Percentiles rank a stretch among this genome's conserved stretches.
Conservation (phyloP, 2,329 filamentous ascomycete genomes). For the Paecilomyces niveus region DNA sequence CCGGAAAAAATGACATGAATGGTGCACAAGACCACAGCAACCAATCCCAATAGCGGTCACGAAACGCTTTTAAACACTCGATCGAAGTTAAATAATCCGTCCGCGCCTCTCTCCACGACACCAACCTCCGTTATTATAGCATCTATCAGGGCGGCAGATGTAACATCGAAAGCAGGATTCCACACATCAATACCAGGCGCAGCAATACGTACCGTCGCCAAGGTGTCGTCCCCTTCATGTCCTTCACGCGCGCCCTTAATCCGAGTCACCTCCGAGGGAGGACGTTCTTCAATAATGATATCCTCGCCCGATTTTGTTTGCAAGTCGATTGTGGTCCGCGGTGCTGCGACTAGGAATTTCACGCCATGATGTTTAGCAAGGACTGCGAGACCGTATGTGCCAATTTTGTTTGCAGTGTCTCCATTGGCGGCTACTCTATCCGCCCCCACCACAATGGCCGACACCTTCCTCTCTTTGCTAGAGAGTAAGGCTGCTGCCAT, state of each 20-base stretch:
- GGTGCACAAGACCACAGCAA: constrained; percentile 3
- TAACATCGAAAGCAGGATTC: constrained; percentile 97
- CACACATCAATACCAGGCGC: constrained; percentile 72
- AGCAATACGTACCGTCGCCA: constrained; percentile 71
- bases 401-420: constrained; percentile 98
- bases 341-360: constrained; percentile 91
- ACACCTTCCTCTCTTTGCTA: constrained; percentile 56
- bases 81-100: constrained; percentile 61
- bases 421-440: constrained; percentile 94
- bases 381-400: constrained; percentile 89
- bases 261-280: constrained; percentile 72
- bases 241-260: constrained; percentile 70
- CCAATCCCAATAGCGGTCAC: constrained; percentile 7
- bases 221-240: constrained; percentile 42
- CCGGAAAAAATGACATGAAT: neutral
- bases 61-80: constrained; percentile 15
- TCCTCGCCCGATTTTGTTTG: constrained; percentile 66
- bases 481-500: constrained; percentile 86
- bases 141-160: constrained; percentile 80
- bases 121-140: constrained; percentile 90
- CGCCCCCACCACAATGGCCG: constrained; percentile 86
- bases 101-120: constrained; percentile 66
- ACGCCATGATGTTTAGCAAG: constrained; percentile 79
- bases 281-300: constrained; percentile 87
- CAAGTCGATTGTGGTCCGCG: constrained; percentile 88